phyloP scores from a whole-genome alignment of 129 eudicot genomes.

The Saposhnikovia divaricata region DNA sequence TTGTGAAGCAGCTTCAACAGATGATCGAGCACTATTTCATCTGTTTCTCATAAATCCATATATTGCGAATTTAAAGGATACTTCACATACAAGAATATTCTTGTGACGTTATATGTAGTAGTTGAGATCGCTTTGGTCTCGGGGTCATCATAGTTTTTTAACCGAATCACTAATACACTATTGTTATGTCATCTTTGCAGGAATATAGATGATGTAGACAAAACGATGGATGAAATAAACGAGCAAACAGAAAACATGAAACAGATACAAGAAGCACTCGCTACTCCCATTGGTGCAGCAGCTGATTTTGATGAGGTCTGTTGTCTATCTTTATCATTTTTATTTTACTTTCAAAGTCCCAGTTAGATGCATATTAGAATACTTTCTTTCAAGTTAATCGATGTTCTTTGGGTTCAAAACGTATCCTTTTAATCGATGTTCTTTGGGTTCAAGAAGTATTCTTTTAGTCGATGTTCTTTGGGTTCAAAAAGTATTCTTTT shows the following conservation, averaged over 20 bases:
- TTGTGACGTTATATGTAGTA: neutral
- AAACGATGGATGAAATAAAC: constrained; percentile 53
- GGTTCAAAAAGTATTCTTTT: neutral
- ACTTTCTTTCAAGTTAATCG: neutral
- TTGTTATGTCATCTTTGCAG: constrained; percentile 19
- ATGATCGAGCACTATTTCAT: neutral
- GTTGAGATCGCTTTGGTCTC: neutral
- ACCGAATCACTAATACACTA: neutral
- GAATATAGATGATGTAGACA: constrained; percentile 52
- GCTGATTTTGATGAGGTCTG: constrained; percentile 56
- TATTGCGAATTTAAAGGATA: neutral
- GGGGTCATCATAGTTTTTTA: neutral
- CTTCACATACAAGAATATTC: neutral
- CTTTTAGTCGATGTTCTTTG: neutral
- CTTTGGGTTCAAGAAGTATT: neutral
- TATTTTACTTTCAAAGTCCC: neutral
- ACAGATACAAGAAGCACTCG: constrained; percentile 46
- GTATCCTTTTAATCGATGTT: neutral
- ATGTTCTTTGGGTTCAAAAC: neutral
- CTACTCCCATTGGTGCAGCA: constrained; percentile 53
- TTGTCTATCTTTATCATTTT: neutral
- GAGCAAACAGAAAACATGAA: constrained; percentile 60
- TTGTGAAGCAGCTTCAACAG: neutral
- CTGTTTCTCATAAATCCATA: neutral
- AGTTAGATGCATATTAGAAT: neutral